Conservation (phyloP, 805 yeast species). For the Ogataea paradorogensis region DNA sequence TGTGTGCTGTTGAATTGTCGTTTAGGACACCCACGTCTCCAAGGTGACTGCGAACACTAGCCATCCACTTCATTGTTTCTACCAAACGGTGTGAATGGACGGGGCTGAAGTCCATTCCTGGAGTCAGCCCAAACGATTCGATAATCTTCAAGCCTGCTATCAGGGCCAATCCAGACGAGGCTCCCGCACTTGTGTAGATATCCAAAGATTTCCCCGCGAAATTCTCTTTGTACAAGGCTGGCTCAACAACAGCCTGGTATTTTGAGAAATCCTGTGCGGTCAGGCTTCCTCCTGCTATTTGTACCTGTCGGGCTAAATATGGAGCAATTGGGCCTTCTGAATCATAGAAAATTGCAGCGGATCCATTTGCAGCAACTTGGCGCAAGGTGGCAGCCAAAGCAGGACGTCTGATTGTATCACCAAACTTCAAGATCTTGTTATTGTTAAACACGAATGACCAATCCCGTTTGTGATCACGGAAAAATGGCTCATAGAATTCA, state of each 20-base stretch:
- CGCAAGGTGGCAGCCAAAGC: conserved; percentile 64
- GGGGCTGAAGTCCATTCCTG: conserved; percentile 40
- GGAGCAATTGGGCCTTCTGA: conserved; percentile 73
- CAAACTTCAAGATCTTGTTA: conserved; percentile 39
- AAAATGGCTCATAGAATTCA: conserved; percentile 33
- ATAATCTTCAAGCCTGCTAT: conserved; percentile 70
- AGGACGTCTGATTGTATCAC: conserved; percentile 62
- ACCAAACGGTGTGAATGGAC: conserved; percentile 62
- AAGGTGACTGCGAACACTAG: conserved; percentile 76
- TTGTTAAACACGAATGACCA: conserved; percentile 57
- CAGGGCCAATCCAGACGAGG: conserved; percentile 82
- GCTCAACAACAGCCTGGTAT: conserved; percentile 52
- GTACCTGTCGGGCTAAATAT: conserved; percentile 49
- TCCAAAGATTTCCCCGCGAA: conserved; percentile 27
- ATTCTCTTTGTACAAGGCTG: conserved; percentile 40
- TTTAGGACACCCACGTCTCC: conserved; percentile 56
- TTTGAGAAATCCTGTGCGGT: conserved; percentile 59
- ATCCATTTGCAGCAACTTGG: conserved; percentile 71
- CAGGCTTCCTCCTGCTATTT: conserved; percentile 64
- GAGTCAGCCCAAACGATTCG: conserved; percentile 36
- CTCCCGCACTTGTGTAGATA: conserved; percentile 62
- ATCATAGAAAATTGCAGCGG: conserved; percentile 76
- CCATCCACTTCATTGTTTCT: conserved; percentile 94
- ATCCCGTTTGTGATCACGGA: conserved; percentile 34
- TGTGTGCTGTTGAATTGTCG: conserved; percentile 22